These are phyloP conservation scores for Rachicladosporium sp. DNA, from an alignment of 2,329 filamentous ascomycete species.

Conservation along the genomic window DNA sequence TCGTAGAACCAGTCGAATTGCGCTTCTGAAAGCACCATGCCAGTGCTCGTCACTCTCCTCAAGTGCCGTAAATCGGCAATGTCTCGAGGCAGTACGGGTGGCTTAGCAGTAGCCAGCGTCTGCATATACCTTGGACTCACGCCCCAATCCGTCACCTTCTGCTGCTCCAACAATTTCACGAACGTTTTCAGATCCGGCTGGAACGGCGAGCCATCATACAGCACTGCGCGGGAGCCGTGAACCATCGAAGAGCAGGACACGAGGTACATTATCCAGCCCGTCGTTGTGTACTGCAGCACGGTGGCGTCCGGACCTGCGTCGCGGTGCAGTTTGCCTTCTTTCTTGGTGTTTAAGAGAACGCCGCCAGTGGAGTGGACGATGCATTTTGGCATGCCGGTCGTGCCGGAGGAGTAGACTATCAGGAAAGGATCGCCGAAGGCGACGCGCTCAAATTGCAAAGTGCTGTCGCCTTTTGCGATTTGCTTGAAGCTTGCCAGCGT, in stretches of 20 bases:
- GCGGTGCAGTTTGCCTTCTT: slow-evolving; percentile 47
- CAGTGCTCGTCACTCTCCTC: slow-evolving; percentile 52
- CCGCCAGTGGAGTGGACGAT: slow-evolving; percentile 66
- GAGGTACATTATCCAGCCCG: slow-evolving; percentile 79
- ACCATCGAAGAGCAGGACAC: slow-evolving; percentile 46
- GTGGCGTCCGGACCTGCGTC: slow-evolving; percentile 29
- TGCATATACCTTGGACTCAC: slow-evolving; percentile 63
- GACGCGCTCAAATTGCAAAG: slow-evolving; percentile 18
- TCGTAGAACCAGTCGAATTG: slow-evolving; percentile 70
- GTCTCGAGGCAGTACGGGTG: slow-evolving; percentile 42
- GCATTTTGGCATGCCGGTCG: slow-evolving; percentile 68
- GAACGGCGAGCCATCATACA: slow-evolving; percentile 74
- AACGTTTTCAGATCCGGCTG: slow-evolving; percentile 51
- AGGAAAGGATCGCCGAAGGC: neutral
- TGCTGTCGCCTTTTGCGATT: slow-evolving; percentile 25
- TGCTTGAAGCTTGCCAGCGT: slow-evolving; percentile 32
- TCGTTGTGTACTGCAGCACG: slow-evolving; percentile 47
- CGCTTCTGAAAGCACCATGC: slow-evolving; percentile 64
- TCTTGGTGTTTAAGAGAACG: slow-evolving; percentile 41
- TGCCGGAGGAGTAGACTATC: slow-evolving; percentile 45
- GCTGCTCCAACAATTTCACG: slow-evolving; percentile 46
- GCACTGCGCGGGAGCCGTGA: slow-evolving; percentile 46
- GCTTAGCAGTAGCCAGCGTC: slow-evolving; percentile 43
- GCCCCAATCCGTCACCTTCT: slow-evolving; percentile 58
- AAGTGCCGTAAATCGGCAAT: slow-evolving; percentile 49